phyloP scores from a whole-genome alignment of 2,329 filamentous ascomycete genomes.

The Arthroderma uncinatum region DNA sequence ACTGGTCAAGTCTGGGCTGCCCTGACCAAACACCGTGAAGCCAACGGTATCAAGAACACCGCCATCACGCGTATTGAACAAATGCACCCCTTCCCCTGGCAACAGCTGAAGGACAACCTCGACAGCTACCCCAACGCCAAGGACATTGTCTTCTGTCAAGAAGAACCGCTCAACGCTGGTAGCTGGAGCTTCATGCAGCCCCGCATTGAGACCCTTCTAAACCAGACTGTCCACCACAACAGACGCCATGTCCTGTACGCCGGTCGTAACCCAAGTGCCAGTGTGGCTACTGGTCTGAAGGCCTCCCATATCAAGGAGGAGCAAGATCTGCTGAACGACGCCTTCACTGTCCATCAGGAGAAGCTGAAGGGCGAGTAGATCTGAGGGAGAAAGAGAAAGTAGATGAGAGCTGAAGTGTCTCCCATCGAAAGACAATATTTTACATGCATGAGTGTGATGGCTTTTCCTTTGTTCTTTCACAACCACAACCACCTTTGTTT shows the following conservation, averaged over 20 bases:
- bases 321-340: conserved; percentile 62
- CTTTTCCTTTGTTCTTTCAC: conserved; percentile 3
- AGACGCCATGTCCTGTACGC: conserved; percentile 95
- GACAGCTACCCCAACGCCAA: conserved; percentile 96
- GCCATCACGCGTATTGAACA: conserved; percentile 95
- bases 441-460: conserved; percentile 4
- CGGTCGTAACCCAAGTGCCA: conserved; percentile 83
- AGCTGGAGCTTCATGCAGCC: conserved; percentile 97
- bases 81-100: conserved; percentile 97
- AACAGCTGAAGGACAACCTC: conserved; percentile 89
- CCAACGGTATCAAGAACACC: conserved; percentile 77
- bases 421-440: neutral
- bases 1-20: conserved; percentile 87
- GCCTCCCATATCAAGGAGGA: conserved; percentile 82
- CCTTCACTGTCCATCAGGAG: conserved; percentile 53
- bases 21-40: conserved; percentile 78
- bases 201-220: conserved; percentile 89
- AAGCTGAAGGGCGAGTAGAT: conserved; percentile 54
- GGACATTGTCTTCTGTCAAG: conserved; percentile 94
- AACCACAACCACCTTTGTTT: conserved; percentile 1
- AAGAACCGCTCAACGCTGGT: conserved; percentile 94
- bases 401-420: conserved; percentile 5
- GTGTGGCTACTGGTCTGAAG: conserved; percentile 89
- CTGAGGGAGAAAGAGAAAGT: neutral
- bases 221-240: conserved; percentile 83